Base-by-base conservation (phyloP, 805 yeast species). In the Candida maltosa region DNA sequence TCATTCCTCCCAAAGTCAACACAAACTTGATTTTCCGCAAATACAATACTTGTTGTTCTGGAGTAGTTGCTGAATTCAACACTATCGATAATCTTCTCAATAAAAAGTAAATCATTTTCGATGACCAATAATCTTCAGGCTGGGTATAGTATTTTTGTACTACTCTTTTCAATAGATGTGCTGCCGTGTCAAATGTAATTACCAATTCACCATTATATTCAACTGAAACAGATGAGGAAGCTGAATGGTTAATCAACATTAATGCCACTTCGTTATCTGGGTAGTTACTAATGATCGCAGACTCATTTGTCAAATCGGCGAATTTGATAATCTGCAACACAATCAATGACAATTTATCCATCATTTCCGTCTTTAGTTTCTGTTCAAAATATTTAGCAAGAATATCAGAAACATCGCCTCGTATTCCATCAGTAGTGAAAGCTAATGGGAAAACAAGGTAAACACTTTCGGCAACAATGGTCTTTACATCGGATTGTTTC, bases 401-500 rank as follows among this genome's bases (percentile, higher is more conserved):
- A 6, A 26, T 22, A 4, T 44, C 48, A 23, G 58, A 62, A 1
- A 69, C 46, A 4, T 54, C 55, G 33, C 58, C 52, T 37, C 71
- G 48, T 1, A 52, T 32, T 0, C 78, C 77, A 22, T 50, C 51
- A 10, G 50, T 52, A 0, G 73, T 52, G 41, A 58, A 75, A 0
- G 76, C 55, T 15, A 76, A 44, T 0, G 81, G 67, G 1, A 78
- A 54, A 1, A 65, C 45, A n/a, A 57, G 36, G 0, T 74, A 53
- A 5, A 72, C 35, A 19, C 70, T 50, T 8, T 62, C 65, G 4
- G 45, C 39, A 6, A 60, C 41, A 7, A 70, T 22, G 9, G 55
- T 36, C 14, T 37, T 29, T 3, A 32, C 8, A 14, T 48, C 50
- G 1, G 45, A 29, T 1, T 35, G 27, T 12, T 42, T 53, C 5